Evolutionary conservation across 2,329 filamentous ascomycete species (phyloP).

Genomic region (Colletotrichum sp.): DNA sequence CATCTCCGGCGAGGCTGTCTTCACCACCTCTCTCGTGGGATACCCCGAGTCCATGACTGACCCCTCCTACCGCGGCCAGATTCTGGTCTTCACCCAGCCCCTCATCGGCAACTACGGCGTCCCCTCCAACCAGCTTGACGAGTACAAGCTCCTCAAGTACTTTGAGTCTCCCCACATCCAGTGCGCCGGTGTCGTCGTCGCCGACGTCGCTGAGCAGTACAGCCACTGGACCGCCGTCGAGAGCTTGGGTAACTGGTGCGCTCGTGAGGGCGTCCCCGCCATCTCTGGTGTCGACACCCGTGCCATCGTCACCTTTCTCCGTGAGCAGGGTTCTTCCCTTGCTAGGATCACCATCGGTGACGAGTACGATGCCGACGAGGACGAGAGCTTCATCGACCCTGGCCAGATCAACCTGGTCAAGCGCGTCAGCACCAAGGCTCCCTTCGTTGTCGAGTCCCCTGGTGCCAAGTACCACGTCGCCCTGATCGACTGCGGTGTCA

Average conservation of each 20-base stretch:
- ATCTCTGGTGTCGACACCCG: constrained; percentile 98
- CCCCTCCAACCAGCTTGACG: constrained; percentile 82
- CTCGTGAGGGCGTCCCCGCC: constrained; percentile 92
- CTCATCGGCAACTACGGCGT: constrained; percentile 99
- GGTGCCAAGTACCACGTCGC: constrained; percentile 89
- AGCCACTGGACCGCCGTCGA: constrained; percentile 99
- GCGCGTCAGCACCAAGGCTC: constrained; percentile 96
- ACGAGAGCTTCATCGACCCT: constrained; percentile 94
- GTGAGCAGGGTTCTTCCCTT: constrained; percentile 95
- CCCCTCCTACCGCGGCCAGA: constrained; percentile 90
- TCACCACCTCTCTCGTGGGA: constrained; percentile 96
- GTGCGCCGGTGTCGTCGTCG: constrained; percentile 93
- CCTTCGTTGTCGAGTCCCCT: constrained; percentile 90
- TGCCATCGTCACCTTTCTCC: constrained; percentile 92
- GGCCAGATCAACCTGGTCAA: constrained; percentile 96
- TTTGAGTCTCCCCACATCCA: constrained; percentile 99
- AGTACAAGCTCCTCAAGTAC: constrained; percentile 92
- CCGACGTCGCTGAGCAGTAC: constrained; percentile 91
- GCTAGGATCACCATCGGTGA: constrained; percentile 94
- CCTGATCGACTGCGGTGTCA: constrained; percentile 96
- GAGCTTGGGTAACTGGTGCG: constrained; percentile 92
- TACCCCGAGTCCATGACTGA: constrained; percentile 96
- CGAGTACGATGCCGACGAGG: constrained; percentile 97
- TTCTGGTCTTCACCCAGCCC: constrained; percentile 97
- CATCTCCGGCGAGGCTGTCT: constrained; percentile 97